Evolutionary conservation across 805 yeast species (phyloP), one percentile per base, ranked within the genome.

Genomic region (Wickerhamiella cacticola): DNA sequence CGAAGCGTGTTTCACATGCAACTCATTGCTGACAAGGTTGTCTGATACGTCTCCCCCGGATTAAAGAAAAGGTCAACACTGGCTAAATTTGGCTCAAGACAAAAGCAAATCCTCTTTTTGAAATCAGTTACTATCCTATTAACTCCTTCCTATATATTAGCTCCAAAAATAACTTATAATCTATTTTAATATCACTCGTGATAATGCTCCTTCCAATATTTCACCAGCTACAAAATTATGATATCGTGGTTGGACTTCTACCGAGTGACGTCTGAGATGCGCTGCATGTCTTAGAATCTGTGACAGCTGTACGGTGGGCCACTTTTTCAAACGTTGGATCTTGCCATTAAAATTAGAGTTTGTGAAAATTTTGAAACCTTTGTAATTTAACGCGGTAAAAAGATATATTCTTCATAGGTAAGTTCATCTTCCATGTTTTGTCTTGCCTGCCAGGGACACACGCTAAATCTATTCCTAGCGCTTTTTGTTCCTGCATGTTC

Each of bases 401-500:
- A 31, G n/a, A n/a, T 7, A 29, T 18, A 4, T 15, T 31, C 36
- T 31, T 31, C 19, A 15, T 19, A 31, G 4, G 5, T 28, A 15
- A 28, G 33, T n/a, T n/a, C n/a, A n/a, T n/a, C n/a, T n/a, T n/a
- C n/a, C n/a, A n/a, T n/a, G n/a, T n/a, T n/a, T 10, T 31, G 36
- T 31, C 36, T 31, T 31, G 36, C 36, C 36, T 31, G 21, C 16
- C 19, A 31, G 18, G 18, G 18, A 10, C 36, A 31, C 19, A 15
- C n/a, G 36, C 28, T 7, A 31, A 31, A 31, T 31, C 36, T 31
- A 31, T 36, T 21, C 41, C 41, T 36, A 22, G 26, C 8, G 29
- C 41, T 36, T 36, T 36, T 36, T 36, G 41, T 36, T 21, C 41
- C 41, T 36, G 41, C 41, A 36, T 36, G 41, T 25, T 5, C 41